Conservation (phyloP, 176 grass and related monocot species). For the Neostapfia colusana region DNA sequence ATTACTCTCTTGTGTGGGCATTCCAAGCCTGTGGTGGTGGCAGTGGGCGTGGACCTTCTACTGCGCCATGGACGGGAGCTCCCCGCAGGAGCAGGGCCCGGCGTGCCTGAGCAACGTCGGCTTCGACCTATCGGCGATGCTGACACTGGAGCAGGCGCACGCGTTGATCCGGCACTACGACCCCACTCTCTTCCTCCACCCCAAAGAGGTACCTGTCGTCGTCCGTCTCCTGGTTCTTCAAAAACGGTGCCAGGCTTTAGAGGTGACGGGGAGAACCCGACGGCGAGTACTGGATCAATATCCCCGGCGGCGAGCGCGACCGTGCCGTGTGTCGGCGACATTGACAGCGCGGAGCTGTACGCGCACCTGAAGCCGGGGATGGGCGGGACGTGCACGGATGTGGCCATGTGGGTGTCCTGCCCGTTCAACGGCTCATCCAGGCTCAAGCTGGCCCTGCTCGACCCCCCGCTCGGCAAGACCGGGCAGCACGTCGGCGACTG, state of each 20-base stretch:
- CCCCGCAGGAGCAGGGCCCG: constrained; percentile 33
- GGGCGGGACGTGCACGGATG: constrained; percentile 64
- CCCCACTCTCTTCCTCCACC: constrained; percentile 78
- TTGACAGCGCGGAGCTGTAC: constrained; percentile 64
- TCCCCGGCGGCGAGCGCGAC: constrained; percentile 39
- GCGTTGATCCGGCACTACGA: constrained; percentile 81
- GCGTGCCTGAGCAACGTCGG: constrained; percentile 72
- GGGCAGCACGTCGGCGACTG: constrained; percentile 87
- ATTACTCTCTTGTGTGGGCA: constrained; percentile 61
- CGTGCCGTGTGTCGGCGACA: constrained; percentile 42
- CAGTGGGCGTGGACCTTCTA: constrained; percentile 71
- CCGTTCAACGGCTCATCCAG: constrained; percentile 84
- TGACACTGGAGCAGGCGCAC: constrained; percentile 78
- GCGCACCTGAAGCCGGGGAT: constrained; percentile 62
- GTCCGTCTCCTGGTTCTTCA: constrained; percentile 93
- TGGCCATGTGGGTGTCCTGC: constrained; percentile 92
- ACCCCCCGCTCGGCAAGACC: constrained; percentile 60
- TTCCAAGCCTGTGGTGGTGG: constrained; percentile 17
- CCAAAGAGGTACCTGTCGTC: constrained; percentile 82
- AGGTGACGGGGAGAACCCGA: constrained; percentile 32
- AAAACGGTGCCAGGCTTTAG: constrained; percentile 69
- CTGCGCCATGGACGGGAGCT: constrained; percentile 46
- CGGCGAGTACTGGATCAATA: constrained; percentile 68
- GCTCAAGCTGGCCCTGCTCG: constrained; percentile 59
- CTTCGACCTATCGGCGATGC: constrained; percentile 74